Percentiles rank a stretch among this genome's conserved stretches.
Conservation (phyloP, 495 filamentous ascomycete species). For the Lepidopterella palustris region DNA sequence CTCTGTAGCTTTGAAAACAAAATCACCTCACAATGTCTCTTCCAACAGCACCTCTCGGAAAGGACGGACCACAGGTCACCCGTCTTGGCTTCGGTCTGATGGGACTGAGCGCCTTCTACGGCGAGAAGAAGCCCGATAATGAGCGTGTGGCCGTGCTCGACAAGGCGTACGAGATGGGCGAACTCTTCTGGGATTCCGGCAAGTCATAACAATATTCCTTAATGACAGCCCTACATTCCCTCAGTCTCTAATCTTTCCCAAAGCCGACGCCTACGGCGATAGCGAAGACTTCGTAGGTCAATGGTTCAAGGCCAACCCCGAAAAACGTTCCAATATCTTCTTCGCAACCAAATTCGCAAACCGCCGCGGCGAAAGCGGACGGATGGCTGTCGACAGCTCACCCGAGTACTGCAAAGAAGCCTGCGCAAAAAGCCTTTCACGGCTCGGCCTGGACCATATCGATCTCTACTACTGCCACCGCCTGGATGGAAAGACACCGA, state of each 20-base stretch:
- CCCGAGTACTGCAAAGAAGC: slow-evolving; percentile 43
- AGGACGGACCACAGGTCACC: slow-evolving; percentile 38
- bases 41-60: slow-evolving; percentile 15
- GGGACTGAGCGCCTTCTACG: slow-evolving; percentile 45
- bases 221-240: not conserved
- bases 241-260: not conserved
- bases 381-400: slow-evolving; percentile 30
- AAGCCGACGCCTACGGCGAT: slow-evolving; percentile 48
- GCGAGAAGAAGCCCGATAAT: slow-evolving; percentile 37
- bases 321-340: slow-evolving; percentile 53
- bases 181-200: slow-evolving; percentile 53
- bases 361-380: slow-evolving; percentile 12
- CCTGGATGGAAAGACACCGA: slow-evolving; percentile 24
- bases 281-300: slow-evolving; percentile 50
- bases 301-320: slow-evolving; percentile 47
- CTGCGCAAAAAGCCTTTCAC: slow-evolving; percentile 42
- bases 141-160: slow-evolving; percentile 48
- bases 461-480: slow-evolving; percentile 37
- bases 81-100: slow-evolving; percentile 51
- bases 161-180: slow-evolving; percentile 48
- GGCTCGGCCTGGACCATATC: slow-evolving; percentile 43
- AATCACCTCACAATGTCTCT: slow-evolving; percentile 13
- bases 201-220: not conserved
- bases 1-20: slow-evolving; percentile 1
- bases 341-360: slow-evolving; percentile 54